Conservation (phyloP, 306 rosid species). For the Fagus sylvatica region DNA sequence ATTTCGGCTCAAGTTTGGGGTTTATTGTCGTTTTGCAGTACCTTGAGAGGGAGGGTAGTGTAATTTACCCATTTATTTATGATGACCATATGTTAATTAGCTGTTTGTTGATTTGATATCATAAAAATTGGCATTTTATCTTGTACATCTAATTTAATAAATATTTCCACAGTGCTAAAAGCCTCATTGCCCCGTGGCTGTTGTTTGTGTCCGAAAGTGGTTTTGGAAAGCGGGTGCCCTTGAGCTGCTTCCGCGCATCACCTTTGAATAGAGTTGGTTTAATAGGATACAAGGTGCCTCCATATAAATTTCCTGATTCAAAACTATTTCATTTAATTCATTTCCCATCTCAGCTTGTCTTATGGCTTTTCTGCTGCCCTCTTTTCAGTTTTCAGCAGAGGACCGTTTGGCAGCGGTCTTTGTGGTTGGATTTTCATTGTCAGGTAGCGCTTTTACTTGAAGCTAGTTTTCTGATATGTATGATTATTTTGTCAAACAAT, state of each 20-base stretch:
- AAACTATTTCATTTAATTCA: not conserved
- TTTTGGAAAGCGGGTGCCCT: conserved; percentile 91
- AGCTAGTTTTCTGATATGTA: not conserved
- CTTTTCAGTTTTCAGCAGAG: conserved; percentile 67
- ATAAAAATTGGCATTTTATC: not conserved
- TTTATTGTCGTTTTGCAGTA: no score
- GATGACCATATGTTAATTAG: not conserved
- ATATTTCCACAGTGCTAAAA: conserved; percentile 41
- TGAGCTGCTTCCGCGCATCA: conserved; percentile 70
- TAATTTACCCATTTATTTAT: not conserved
- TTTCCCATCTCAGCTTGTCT: conserved; percentile 2
- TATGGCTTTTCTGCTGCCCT: conserved; percentile 13
- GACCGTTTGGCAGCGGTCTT: conserved; percentile 90
- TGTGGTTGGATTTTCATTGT: conserved; percentile 82
- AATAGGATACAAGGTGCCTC: conserved; percentile 87
- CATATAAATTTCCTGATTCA: not conserved
- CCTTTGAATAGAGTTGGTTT: conserved; percentile 85
- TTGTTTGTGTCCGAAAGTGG: conserved; percentile 95
- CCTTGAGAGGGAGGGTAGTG: no score
- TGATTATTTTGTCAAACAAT: not conserved
- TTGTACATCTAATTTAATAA: conserved; percentile 12
- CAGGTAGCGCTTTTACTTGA: conserved; percentile 50
- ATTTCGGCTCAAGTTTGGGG: no score
- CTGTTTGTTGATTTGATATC: not conserved
- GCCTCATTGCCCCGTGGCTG: conserved; percentile 83